Evolutionary conservation across 1,284 basidiomycete genomes (phyloP), one percentile per base, ranked within the genome.

Genomic region (Ceratobasidium sp.): DNA sequence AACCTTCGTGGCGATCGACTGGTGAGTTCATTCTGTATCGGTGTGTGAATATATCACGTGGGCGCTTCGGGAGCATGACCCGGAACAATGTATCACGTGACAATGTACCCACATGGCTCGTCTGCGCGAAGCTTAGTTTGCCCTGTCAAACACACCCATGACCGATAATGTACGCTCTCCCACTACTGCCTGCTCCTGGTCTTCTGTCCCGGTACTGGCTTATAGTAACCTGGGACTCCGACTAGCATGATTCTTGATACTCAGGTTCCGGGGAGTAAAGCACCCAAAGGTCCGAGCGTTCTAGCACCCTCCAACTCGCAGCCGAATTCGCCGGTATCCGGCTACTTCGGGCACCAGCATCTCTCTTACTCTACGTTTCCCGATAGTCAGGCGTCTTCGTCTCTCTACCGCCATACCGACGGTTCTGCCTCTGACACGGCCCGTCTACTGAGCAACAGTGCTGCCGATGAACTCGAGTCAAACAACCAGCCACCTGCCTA

Each of bases 201-300:
- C n/a, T n/a, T n/a, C n/a, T n/a, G n/a, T n/a, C n/a, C n/a, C n/a
- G n/a, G n/a, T n/a, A n/a, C n/a, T n/a, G n/a, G n/a, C n/a, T n/a
- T n/a, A n/a, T n/a, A n/a, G n/a, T n/a, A n/a, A n/a, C n/a, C n/a
- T n/a, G n/a, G n/a, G n/a, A n/a, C n/a, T n/a, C n/a, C n/a, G n/a
- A n/a, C n/a, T n/a, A n/a, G n/a, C 29, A 65, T 65, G 63, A 65
- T 65, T 65, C 24, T 65, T 24, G 63, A 65, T 48, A 22, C 63
- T 17, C 47, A 51, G 33, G 19, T 14, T 8, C 9, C 63, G 22
- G n/a, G n/a, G n/a, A n/a, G n/a, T n/a, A 65, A 65, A 22, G 50
- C 48, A 8, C 63, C 63, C 15, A 53, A 19, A n/a, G 14, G 3
- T 15, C 29, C 45, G 15, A 17, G 17, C 17, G n/a, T 8, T 22